phyloP scores from a whole-genome alignment of 2,329 filamentous ascomycete genomes.

The Pestalotiopsis sp. region DNA sequence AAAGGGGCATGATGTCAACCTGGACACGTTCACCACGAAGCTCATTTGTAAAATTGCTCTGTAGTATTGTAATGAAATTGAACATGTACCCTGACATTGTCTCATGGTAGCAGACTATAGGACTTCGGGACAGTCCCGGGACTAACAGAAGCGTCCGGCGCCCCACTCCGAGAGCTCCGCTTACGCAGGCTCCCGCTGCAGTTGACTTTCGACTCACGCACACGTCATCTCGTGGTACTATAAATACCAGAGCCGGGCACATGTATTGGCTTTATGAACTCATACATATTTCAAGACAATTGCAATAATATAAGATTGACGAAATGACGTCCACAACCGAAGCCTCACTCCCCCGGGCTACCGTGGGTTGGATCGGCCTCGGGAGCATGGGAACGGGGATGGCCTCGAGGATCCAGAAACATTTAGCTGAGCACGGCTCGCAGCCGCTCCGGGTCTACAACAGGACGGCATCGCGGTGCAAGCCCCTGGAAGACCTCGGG shows the following conservation, averaged over 20 bases:
- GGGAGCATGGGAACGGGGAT: conserved; percentile 56
- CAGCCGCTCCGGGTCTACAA: conserved; percentile 44
- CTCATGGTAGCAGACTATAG: not conserved
- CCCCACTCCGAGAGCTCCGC: not conserved
- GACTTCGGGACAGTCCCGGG: not conserved
- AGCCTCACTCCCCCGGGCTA: not conserved
- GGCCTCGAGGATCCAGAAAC: conserved; percentile 51
- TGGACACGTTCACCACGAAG: not conserved
- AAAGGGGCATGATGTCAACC: not conserved
- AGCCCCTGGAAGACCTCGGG: conserved; percentile 30
- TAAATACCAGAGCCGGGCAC: not conserved
- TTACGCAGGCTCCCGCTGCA: not conserved
- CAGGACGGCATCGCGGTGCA: conserved; percentile 49
- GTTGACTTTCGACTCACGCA: not conserved
- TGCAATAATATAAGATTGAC: not conserved
- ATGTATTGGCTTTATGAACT: not conserved
- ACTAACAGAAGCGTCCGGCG: not conserved
- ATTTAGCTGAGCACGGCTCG: conserved; percentile 30
- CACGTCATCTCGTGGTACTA: not conserved
- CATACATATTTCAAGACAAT: not conserved
- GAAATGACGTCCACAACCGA: not conserved
- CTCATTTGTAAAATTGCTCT: no score
- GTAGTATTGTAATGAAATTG: no score
- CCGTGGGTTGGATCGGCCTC: conserved; percentile 37
- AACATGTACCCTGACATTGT: no score